phyloP scores from a whole-genome alignment of 2,329 filamentous ascomycete genomes.

The Fonsecaea erecta region DNA sequence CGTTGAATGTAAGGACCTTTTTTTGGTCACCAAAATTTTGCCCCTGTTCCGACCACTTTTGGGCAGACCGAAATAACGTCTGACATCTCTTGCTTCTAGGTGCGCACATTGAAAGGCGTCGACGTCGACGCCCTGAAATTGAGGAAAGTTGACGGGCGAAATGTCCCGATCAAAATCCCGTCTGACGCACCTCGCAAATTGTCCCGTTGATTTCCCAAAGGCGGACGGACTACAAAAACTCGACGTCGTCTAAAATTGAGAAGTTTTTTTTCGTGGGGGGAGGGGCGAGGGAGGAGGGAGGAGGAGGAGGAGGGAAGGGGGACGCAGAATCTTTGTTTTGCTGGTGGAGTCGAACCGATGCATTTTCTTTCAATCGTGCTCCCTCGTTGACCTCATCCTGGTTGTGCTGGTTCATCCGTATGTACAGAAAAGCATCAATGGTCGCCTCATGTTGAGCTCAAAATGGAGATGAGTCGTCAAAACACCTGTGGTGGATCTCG shows the following conservation, averaged over 20 bases:
- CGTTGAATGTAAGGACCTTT: conserved; percentile 40
- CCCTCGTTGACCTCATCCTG: not conserved
- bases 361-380: not conserved
- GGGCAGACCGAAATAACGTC: too few relatives aligned
- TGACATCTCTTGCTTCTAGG: conserved; percentile 29
- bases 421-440: conserved; percentile 22
- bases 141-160: conserved; percentile 35
- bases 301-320: too few relatives aligned
- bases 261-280: too few relatives aligned
- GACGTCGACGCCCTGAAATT: conserved; percentile 39
- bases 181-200: not conserved
- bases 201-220: not conserved
- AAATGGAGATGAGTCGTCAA: conserved; percentile 11
- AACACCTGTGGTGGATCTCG: conserved; percentile 9
- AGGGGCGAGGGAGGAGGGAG: too few relatives aligned
- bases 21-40: not conserved
- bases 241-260: too few relatives aligned
- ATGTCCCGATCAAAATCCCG: conserved; percentile 4
- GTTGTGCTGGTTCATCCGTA: not conserved
- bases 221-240: not conserved
- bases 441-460: conserved; percentile 12
- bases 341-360: not conserved
- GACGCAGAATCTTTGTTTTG: not conserved
- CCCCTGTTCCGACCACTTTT: not conserved
- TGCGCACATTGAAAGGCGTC: conserved; percentile 39